Percentiles rank a stretch among this genome's conserved stretches.
These are phyloP conservation scores for Pseudozyma hubeiensis DNA, from an alignment of 1,284 basidiomycete genomes.

Conservation along the genomic window DNA sequence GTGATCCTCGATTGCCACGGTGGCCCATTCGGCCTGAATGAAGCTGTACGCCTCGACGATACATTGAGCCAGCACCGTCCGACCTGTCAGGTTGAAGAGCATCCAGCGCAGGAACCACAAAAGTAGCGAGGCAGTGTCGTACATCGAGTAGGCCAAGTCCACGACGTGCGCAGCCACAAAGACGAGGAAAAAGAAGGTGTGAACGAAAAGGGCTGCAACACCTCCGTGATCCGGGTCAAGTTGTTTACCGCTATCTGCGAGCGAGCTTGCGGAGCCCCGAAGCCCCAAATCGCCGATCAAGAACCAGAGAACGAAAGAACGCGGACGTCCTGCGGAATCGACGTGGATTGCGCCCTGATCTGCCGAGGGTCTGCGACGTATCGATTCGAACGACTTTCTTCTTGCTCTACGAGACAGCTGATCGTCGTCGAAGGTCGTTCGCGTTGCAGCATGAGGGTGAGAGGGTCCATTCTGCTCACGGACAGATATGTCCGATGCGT, in stretches of 20 bases:
- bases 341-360: constrained; percentile 23
- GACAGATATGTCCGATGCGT: not conserved
- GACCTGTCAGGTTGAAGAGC: constrained; percentile 59
- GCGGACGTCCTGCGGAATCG: constrained; percentile 32
- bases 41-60: constrained; percentile 59
- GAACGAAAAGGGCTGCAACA: constrained; percentile 20
- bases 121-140: constrained; percentile 39
- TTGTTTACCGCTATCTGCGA: not conserved
- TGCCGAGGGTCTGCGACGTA: constrained; percentile 2
- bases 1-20: constrained; percentile 64
- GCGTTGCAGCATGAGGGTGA: not conserved
- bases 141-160: constrained; percentile 50
- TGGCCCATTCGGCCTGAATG: constrained; percentile 63
- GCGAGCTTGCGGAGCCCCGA: constrained; percentile 9
- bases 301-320: constrained; percentile 58
- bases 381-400: not conserved
- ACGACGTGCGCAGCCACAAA: constrained; percentile 63
- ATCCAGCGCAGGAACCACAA: constrained; percentile 66
- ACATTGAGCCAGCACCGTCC: constrained; percentile 62
- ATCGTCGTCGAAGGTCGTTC: not conserved
- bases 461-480: not conserved
- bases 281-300: constrained; percentile 58
- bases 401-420: not conserved
- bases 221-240: constrained; percentile 32
- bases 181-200: constrained; percentile 53